Percentiles rank a stretch among this genome's conserved stretches.
Conservation (phyloP, 257 asterid genomes). For the Nyctanthes arbortristis region DNA sequence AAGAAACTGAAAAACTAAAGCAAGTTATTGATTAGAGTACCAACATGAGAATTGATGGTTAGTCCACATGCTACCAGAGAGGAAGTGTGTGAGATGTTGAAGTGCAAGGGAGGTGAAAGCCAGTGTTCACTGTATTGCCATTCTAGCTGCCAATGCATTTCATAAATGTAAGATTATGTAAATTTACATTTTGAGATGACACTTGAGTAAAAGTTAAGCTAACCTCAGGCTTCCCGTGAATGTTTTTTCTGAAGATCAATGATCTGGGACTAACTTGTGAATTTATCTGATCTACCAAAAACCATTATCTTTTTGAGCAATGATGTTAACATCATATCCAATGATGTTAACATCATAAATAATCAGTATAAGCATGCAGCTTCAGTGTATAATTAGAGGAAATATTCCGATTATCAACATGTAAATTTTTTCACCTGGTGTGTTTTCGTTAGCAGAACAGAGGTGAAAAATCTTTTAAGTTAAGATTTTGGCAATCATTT, state of each 20-base stretch:
- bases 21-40: conserved; percentile 30
- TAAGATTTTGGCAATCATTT: too few species aligned
- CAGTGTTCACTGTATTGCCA: conserved; percentile 52
- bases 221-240: conserved; percentile 92
- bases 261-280: conserved; percentile 62
- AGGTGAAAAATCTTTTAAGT: too few species aligned
- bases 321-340: conserved; percentile 1
- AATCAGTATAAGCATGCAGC: not conserved
- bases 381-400: not conserved
- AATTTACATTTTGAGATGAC: not conserved
- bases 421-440: too few species aligned
- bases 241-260: conserved; percentile 65
- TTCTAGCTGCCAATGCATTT: conserved; percentile 52
- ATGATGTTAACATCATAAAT: not conserved
- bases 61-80: conserved; percentile 93
- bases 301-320: conserved; percentile 26
- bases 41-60: conserved; percentile 64
- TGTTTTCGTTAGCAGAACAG: too few species aligned
- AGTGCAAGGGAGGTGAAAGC: conserved; percentile 63
- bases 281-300: conserved; percentile 78
- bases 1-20: not conserved
- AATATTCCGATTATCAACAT: too few species aligned
- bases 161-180: conserved; percentile 9
- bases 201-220: conserved; percentile 6
- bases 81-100: conserved; percentile 86